These are phyloP conservation scores for Rhizopogon vulgaris DNA, from an alignment of 768 basidiomycete species.

Conservation along the genomic window DNA sequence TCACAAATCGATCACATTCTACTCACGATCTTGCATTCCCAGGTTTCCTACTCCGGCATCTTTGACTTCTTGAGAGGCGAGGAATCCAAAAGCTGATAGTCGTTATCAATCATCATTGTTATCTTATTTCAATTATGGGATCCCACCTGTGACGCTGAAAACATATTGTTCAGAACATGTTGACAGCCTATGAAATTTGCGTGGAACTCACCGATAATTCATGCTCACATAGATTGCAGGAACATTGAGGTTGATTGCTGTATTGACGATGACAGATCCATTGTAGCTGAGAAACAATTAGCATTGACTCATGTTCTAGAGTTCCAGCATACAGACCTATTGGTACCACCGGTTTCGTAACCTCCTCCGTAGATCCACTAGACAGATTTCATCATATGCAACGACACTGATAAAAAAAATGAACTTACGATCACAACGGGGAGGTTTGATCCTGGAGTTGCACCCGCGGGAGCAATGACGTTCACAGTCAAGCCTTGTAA, in stretches of 20 bases:
- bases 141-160: constrained; percentile 9
- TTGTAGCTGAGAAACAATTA: neutral
- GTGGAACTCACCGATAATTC: constrained; percentile 32
- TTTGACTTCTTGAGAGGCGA: constrained; percentile 46
- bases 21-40: constrained; percentile 60
- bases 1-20: too few relatives aligned
- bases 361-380: constrained; percentile 32
- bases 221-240: constrained; percentile 34
- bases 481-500: constrained; percentile 43
- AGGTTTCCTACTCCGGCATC: constrained; percentile 52
- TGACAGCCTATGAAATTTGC: neutral
- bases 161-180: neutral
- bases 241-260: constrained; percentile 23
- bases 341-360: constrained; percentile 25
- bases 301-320: neutral
- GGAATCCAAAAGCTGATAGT: constrained; percentile 36
- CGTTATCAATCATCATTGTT: neutral
- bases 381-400: neutral
- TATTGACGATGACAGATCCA: constrained; percentile 24
- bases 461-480: constrained; percentile 38
- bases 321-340: constrained; percentile 2
- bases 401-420: neutral
- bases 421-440: constrained; percentile 48
- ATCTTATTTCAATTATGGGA: neutral
- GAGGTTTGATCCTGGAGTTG: constrained; percentile 36